Percentiles rank a stretch among this genome's conserved stretches.
Conservation (phyloP, 805 yeast genomes). For the Crinitomyces ghanaensis region DNA sequence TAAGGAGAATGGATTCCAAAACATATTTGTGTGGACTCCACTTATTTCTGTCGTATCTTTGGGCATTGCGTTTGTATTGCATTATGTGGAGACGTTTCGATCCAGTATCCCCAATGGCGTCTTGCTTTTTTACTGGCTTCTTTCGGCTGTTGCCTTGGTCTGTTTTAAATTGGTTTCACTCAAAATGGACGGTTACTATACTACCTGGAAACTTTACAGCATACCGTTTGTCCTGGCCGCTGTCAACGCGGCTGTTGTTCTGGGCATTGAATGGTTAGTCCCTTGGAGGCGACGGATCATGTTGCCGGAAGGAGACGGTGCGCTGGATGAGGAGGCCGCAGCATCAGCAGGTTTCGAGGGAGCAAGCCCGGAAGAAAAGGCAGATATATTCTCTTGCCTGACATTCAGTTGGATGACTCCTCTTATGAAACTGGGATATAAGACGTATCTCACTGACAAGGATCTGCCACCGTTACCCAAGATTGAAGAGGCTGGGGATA, state of each 20-base stretch:
- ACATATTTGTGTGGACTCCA: constrained; percentile 28
- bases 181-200: constrained; percentile 11
- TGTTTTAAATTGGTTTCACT: constrained; percentile 19
- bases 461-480: constrained; percentile 77
- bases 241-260: constrained; percentile 32
- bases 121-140: constrained; percentile 66
- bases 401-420: constrained; percentile 89
- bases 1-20: constrained; percentile 19
- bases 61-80: constrained; percentile 42
- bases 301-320: no score
- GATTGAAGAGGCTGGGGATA: constrained; percentile 48
- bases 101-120: constrained; percentile 54
- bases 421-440: constrained; percentile 68
- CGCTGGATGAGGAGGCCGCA: constrained; percentile 24
- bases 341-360: no score
- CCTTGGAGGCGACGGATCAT: constrained; percentile 27
- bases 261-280: constrained; percentile 33
- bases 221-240: constrained; percentile 26
- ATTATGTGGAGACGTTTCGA: constrained; percentile 64
- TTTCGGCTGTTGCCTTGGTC: constrained; percentile 40
- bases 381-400: constrained; percentile 62
- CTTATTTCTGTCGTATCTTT: constrained; percentile 33
- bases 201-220: constrained; percentile 15
- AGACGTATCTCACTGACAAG: constrained; percentile 34
- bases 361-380: constrained; percentile 39